Base-by-base conservation (phyloP, 2,329 filamentous ascomycete species). In the Pyrenophora tritici-repentis region DNA sequence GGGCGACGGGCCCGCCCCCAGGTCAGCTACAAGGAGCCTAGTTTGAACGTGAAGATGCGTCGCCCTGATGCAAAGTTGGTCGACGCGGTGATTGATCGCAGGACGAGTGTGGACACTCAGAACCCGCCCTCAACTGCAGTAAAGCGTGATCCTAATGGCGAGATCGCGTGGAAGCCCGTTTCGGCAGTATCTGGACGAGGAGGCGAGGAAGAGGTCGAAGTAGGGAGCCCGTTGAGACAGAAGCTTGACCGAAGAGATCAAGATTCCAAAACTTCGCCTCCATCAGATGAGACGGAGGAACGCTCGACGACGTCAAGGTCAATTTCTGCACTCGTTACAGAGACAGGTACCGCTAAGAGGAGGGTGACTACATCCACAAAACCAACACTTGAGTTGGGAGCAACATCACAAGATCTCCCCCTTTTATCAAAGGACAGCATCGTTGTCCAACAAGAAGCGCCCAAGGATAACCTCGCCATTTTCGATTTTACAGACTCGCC, bases 11-110 rank as follows among this genome's bases (percentile, higher is more conserved):
- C 76, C 12, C 71, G 78, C 18, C 66, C 75, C 14, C 72, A 75
- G 29, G 77, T 80, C 41, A 79, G 75, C 63, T 80, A 80, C 53
- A 77, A 78, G 10, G 78, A 80, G 55, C 79, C 79, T 1, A 78
- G 72, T 41, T 65, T 81, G 13, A 70, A 71, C 38, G 75, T 72
- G 13, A 81, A 81, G 59, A 80, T 81, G 78, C 71, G 79, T 16
- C 72, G 79, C 20, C 77, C 78, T 1, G 72, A 71, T 42, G 78
- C 78, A 55, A 72, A 78, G 42, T 64, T 79, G 45, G 75, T 75
- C 1, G 77, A 80, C 58, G 78, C 78, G 1, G 71, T 81, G 4
- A 40, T 65, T 4, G 60, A 65, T 6, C 50, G 62, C 42, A 63
- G 62, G 42, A 62, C 59, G 6, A 71, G 63, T 42, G 62, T 61